Evolutionary conservation across 495 filamentous ascomycete species (phyloP).

Genomic region (Trichodelitschia bisporula): DNA sequence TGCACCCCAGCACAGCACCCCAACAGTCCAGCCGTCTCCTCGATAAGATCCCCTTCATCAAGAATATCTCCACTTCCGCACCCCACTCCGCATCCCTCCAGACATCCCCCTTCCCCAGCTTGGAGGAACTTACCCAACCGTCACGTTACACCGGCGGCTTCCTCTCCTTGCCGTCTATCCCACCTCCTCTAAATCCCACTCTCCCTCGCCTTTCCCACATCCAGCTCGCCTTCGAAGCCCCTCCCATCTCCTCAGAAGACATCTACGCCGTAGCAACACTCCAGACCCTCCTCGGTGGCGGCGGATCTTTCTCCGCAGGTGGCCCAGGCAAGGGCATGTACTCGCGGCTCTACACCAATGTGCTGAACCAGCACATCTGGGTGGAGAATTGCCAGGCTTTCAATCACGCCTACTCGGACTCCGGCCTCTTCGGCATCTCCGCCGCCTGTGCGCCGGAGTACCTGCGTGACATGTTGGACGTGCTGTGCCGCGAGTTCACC

Average conservation of each 20-base stretch:
- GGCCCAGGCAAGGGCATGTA: slow-evolving; percentile 99
- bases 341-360: slow-evolving; percentile 86
- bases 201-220: slow-evolving; percentile 72
- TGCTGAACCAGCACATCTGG: slow-evolving; percentile 92
- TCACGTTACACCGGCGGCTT: slow-evolving; percentile 89
- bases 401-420: slow-evolving; percentile 93
- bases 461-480: slow-evolving; percentile 61
- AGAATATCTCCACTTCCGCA: slow-evolving; percentile 59
- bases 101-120: slow-evolving; percentile 19
- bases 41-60: slow-evolving; percentile 78
- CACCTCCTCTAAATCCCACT: slow-evolving; percentile 49
- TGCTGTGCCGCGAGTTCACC: slow-evolving; percentile 76
- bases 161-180: slow-evolving; percentile 56
- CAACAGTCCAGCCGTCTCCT: slow-evolving; percentile 35
- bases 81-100: slow-evolving; percentile 30
- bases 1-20: slow-evolving; percentile 13
- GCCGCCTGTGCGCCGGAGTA: slow-evolving; percentile 58
- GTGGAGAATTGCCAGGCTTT: slow-evolving; percentile 87
- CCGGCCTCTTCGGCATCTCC: slow-evolving; percentile 80
- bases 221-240: slow-evolving; percentile 85
- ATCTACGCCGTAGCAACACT: slow-evolving; percentile 95
- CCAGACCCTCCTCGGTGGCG: slow-evolving; percentile 85
- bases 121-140: slow-evolving; percentile 31
- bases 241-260: slow-evolving; percentile 69
- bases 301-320: slow-evolving; percentile 91